Conservation (phyloP, 2,329 filamentous ascomycete species). For the Hymenoscyphus scutula region DNA sequence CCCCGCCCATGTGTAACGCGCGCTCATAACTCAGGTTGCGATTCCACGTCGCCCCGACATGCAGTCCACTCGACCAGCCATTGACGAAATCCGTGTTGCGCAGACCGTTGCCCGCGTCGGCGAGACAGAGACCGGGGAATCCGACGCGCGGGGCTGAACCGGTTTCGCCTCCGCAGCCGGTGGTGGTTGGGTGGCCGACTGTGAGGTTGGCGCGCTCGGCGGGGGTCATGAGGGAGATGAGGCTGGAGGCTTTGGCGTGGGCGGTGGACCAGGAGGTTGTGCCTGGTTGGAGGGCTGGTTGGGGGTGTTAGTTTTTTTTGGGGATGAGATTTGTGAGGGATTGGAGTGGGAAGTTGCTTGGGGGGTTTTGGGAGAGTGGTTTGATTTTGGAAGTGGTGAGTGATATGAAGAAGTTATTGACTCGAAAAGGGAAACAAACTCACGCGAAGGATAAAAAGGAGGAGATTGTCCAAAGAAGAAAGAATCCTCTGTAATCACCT, state of each 20-base stretch:
- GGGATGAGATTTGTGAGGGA: too few relatives aligned
- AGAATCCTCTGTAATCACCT: constrained; percentile 25
- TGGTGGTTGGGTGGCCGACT: constrained; percentile 51
- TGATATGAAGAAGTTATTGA: too few relatives aligned
- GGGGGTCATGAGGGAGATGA: constrained; percentile 55
- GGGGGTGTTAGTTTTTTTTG: neutral
- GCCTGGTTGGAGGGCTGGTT: constrained; percentile 22
- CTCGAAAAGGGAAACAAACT: too few relatives aligned
- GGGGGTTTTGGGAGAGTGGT: too few relatives aligned
- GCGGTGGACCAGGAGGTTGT: constrained; percentile 57
- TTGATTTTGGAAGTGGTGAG: too few relatives aligned
- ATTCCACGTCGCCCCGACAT: constrained; percentile 51
- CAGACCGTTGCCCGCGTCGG: constrained; percentile 65
- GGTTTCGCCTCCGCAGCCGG: constrained; percentile 33
- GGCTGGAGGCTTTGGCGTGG: constrained; percentile 63
- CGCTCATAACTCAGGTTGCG: constrained; percentile 62
- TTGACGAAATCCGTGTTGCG: constrained; percentile 55
- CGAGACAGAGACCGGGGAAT: constrained; percentile 59
- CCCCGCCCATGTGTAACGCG: constrained; percentile 66
- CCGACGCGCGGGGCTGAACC: constrained; percentile 54
- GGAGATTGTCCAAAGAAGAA: constrained; percentile 41
- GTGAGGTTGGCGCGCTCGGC: constrained; percentile 38
- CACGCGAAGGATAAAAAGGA: constrained; percentile 38
- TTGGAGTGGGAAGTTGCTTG: too few relatives aligned
- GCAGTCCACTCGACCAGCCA: constrained; percentile 25